Evolutionary conservation across 2,329 filamentous ascomycete species (phyloP).

Genomic region (Orbilia quercus): DNA sequence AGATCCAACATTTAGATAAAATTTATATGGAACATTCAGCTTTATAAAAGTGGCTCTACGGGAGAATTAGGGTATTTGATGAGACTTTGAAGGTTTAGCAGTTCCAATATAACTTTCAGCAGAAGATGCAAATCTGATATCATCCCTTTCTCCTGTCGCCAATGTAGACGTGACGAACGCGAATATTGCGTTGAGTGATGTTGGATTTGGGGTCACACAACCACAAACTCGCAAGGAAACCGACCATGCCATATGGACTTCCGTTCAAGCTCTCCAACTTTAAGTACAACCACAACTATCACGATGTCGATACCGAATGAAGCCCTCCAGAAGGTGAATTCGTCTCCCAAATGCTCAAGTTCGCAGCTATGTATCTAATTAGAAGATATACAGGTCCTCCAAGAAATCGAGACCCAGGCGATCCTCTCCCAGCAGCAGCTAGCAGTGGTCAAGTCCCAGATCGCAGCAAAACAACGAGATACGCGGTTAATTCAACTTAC

Average conservation of each 20-base stretch:
- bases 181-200: slow-evolving; percentile 29
- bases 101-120: no score
- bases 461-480: slow-evolving; percentile 86
- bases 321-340: slow-evolving; percentile 86
- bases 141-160: no score
- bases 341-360: not conserved
- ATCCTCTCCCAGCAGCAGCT: slow-evolving; percentile 92
- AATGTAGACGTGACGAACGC: no score
- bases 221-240: slow-evolving; percentile 17
- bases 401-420: slow-evolving; percentile 93
- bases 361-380: slow-evolving; percentile 18
- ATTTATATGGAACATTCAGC: no score
- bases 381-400: slow-evolving; percentile 65
- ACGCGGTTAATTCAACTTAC: slow-evolving; percentile 89
- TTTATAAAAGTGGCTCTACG: no score
- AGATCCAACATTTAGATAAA: no score
- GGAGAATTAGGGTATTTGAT: no score
- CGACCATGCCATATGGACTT: slow-evolving; percentile 2
- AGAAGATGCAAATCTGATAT: no score
- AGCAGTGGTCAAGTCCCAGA: slow-evolving; percentile 82
- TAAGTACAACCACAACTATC: slow-evolving; percentile 41
- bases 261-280: slow-evolving; percentile 22
- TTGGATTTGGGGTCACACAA: slow-evolving; percentile 20
- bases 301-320: slow-evolving; percentile 94
- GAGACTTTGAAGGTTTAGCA: no score